These are phyloP conservation scores for Musa schizocarpa DNA, from an alignment of 176 grass and related monocot species.

Conservation along the genomic window DNA sequence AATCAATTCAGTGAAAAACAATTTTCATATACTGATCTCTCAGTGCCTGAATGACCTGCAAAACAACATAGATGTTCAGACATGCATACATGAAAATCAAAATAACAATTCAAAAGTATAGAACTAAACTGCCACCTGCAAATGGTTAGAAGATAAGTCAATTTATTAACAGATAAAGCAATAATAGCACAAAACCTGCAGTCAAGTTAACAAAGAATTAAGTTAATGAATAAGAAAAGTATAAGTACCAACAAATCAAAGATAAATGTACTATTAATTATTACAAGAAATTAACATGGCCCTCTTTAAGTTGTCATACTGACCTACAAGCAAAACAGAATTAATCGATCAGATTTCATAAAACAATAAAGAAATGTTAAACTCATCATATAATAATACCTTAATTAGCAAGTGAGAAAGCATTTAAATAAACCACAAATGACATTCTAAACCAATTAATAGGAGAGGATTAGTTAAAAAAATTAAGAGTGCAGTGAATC, in stretches of 20 bases:
- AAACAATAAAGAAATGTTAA: background rate
- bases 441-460: too few relatives aligned
- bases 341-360: too few relatives aligned
- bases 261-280: too few relatives aligned
- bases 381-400: background rate
- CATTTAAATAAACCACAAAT: background rate
- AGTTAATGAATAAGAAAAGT: background rate
- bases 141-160: constrained; percentile 24
- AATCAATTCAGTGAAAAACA: constrained; percentile 8
- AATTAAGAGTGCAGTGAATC: background rate
- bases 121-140: constrained; percentile 40
- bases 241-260: too few relatives aligned
- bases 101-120: constrained; percentile 17
- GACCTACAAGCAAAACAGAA: too few relatives aligned
- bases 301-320: too few relatives aligned
- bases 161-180: constrained; percentile 10
- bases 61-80: constrained; percentile 42
- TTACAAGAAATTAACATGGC: too few relatives aligned
- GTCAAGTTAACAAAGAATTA: constrained; percentile 6
- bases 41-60: constrained; percentile 58
- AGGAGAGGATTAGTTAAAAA: background rate
- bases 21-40: constrained; percentile 28
- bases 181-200: constrained; percentile 42
- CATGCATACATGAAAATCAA: constrained; percentile 27
- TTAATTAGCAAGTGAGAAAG: background rate